phyloP scores from a whole-genome alignment of 257 asterid genomes.

The Linaria vulgaris region DNA sequence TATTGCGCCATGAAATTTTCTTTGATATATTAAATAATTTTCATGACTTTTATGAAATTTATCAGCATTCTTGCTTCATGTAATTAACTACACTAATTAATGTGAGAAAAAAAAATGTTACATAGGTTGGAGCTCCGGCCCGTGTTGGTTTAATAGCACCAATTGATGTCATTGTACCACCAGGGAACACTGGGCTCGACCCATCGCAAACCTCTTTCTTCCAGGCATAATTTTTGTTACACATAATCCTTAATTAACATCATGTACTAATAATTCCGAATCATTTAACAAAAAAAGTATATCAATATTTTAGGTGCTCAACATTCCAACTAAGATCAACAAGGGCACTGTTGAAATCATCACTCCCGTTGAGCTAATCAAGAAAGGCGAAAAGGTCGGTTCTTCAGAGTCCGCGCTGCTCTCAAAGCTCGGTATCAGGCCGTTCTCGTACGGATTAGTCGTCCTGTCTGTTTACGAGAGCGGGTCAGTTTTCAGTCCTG shows the following conservation, averaged over 20 bases:
- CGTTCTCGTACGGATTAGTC: slow-evolving; percentile 90
- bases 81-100: too few relatives aligned
- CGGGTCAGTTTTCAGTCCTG: slow-evolving; percentile 90
- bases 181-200: slow-evolving; percentile 95
- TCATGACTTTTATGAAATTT: too few relatives aligned
- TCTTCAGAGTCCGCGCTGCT: slow-evolving; percentile 95
- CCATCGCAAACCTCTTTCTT: slow-evolving; percentile 97
- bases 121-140: slow-evolving; percentile 98
- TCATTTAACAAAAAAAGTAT: not conserved
- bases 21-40: too few relatives aligned
- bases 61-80: not conserved
- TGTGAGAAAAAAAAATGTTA: too few relatives aligned
- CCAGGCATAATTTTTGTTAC: slow-evolving; percentile 43
- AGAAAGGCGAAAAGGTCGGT: slow-evolving; percentile 95
- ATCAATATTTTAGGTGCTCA: slow-evolving; percentile 53
- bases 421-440: slow-evolving; percentile 89
- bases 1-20: too few relatives aligned
- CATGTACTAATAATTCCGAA: not conserved
- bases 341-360: slow-evolving; percentile 97
- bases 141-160: slow-evolving; percentile 97
- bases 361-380: slow-evolving; percentile 94
- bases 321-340: slow-evolving; percentile 96
- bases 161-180: slow-evolving; percentile 87
- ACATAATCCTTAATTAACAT: too few relatives aligned
- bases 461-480: slow-evolving; percentile 69